These are phyloP conservation scores for Thymus quinquecostatus DNA, from an alignment of 257 asterid genomes.

Conservation along the genomic window DNA sequence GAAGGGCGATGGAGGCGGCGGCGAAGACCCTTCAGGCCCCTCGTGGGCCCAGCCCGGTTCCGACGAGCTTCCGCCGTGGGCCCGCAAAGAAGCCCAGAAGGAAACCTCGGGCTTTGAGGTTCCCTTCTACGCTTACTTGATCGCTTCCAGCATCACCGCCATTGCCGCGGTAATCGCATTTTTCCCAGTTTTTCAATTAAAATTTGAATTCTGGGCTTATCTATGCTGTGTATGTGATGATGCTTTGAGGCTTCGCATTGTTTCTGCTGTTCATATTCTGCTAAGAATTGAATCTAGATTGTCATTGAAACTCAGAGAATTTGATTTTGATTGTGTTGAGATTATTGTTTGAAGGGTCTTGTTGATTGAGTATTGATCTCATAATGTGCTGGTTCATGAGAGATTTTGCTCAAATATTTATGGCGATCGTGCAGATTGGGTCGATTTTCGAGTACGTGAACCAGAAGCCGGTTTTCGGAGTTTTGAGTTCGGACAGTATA, in stretches of 20 bases:
- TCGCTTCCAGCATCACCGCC: slow-evolving; percentile 87
- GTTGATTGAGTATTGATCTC: not conserved
- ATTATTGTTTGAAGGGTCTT: not conserved
- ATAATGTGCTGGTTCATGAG: slow-evolving; percentile 6
- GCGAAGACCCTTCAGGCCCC: slow-evolving; percentile 61
- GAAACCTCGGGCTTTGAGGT: slow-evolving; percentile 56
- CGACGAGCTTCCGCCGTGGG: slow-evolving; percentile 93
- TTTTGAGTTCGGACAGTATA: slow-evolving; percentile 74
- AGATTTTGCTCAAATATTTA: not conserved
- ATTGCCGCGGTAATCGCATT: slow-evolving; percentile 79
- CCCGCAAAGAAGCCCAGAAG: slow-evolving; percentile 66
- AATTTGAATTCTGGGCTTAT: not conserved
- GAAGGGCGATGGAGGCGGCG: slow-evolving; percentile 35
- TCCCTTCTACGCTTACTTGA: slow-evolving; percentile 82
- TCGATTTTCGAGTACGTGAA: slow-evolving; percentile 88
- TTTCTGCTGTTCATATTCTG: not conserved
- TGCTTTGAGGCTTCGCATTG: not conserved
- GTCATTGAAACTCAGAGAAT: not conserved
- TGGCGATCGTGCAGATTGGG: slow-evolving; percentile 66
- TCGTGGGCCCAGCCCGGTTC: slow-evolving; percentile 88
- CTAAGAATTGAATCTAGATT: not conserved
- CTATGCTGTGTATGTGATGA: too few species aligned
- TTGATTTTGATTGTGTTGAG: not conserved
- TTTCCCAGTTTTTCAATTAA: not conserved
- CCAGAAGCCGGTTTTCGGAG: slow-evolving; percentile 82